Evolutionary conservation across 768 basidiomycete genomes (phyloP), one percentile per base, ranked within the genome.

Genomic region (Auricularia heimuer): DNA sequence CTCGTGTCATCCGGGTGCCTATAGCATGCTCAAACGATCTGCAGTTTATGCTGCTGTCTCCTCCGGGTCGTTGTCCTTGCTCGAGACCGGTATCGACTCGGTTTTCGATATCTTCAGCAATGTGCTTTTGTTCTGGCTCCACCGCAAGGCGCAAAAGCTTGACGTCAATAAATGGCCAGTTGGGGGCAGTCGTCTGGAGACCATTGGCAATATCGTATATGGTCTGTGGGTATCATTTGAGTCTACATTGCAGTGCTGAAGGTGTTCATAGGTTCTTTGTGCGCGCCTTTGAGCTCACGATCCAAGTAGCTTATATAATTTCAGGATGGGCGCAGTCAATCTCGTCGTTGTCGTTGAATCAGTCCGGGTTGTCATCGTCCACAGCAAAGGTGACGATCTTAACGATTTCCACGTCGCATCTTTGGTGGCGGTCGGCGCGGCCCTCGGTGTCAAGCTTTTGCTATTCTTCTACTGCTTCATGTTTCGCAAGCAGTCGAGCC

Each of bases 131-230:
- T 89, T 85, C 69, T 86, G 83, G 81, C 78, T 95, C 2, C 88
- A 98, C 75, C 79, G 79, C 69, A 88, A 92, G 70, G 86, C 92
- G 1, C 75, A 70, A 11, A 80, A 69, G 39, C 81, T 96, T 67
- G 94, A 97, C 71, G 69, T 78, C 54, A 92, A 88, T 74, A 90
- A 90, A 69, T 98, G 93, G 94, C 94, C 95, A 35, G 89, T 93
- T 3, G 88, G 94, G 61, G 94, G 94, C 44, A 85, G 89, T n/a
- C 83, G 93, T 60, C 81, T 97, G 56, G 90, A 94, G 73, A 94
- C 90, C 3, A 92, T 93, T 64, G 92, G 91, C 12, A 94, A 95
- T 70, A 86, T 94, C 65, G 78, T 92, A 63, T 96, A 94, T 69
- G 93, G 92, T 85, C 56, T 67, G 76, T 44, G 71, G 67, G 3